Evolutionary conservation across 148 eudicot species (phyloP).

Genomic region (Chenopodium formosanum): DNA sequence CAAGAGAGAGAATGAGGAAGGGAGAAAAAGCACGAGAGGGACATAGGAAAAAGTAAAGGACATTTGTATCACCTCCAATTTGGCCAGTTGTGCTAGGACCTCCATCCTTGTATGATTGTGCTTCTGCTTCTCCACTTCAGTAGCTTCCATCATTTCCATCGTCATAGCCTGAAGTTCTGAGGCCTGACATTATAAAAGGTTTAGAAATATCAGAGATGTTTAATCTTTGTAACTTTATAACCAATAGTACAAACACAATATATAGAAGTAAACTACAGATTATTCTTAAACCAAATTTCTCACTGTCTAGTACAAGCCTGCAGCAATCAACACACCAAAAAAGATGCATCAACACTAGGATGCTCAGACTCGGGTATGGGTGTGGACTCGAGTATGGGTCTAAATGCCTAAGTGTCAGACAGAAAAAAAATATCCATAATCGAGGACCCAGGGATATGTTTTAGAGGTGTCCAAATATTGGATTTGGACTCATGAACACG

Average conservation of each 20-base stretch:
- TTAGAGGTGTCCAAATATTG: no score
- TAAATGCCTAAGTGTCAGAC: no score
- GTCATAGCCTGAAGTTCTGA: constrained; percentile 78
- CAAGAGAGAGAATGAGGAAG: constrained; percentile 2
- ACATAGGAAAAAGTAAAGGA: neutral
- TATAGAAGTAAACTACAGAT: neutral
- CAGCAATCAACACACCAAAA: neutral
- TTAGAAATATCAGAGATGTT: neutral
- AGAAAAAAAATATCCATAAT: no score
- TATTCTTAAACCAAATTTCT: neutral
- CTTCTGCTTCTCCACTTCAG: constrained; percentile 87
- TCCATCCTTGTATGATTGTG: constrained; percentile 97
- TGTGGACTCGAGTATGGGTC: no score
- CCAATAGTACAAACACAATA: neutral
- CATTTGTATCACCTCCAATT: constrained; percentile 63
- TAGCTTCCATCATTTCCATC: constrained; percentile 97
- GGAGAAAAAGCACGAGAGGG: neutral
- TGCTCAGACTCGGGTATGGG: no score
- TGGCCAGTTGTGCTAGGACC: constrained; percentile 68
- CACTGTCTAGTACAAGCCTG: neutral
- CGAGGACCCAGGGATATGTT: no score
- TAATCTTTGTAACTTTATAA: neutral
- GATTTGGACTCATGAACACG: no score
- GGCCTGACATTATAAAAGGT: constrained; percentile 48
- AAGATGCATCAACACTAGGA: neutral